Conservation (phyloP, 2,329 filamentous ascomycete species). For the Dissoconium aciculare region DNA sequence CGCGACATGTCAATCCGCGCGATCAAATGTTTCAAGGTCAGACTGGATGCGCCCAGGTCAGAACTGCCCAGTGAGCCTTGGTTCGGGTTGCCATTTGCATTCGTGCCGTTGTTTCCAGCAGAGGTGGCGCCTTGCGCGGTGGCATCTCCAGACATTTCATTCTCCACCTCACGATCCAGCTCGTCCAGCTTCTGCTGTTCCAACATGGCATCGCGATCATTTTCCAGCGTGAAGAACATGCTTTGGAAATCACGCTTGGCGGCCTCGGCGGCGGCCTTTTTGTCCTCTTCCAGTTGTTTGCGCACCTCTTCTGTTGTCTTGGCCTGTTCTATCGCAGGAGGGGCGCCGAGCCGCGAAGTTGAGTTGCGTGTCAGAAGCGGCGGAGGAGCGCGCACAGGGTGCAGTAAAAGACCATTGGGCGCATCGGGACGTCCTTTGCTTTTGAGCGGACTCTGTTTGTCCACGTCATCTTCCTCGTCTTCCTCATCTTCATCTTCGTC, state of each 20-base stretch:
- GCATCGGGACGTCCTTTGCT: constrained; percentile 39
- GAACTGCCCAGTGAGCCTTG: constrained; percentile 85
- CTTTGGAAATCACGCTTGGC: constrained; percentile 85
- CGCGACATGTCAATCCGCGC: constrained; percentile 88
- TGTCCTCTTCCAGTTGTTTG: constrained; percentile 83
- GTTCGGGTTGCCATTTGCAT: constrained; percentile 43
- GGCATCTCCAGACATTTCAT: constrained; percentile 64
- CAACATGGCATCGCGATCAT: constrained; percentile 88
- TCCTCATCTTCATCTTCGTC: constrained; percentile 43
- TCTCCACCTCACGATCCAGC: constrained; percentile 88
- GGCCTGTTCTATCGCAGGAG: constrained; percentile 38
- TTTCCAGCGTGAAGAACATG: constrained; percentile 87
- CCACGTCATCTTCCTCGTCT: constrained; percentile 30
- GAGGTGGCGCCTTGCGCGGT: constrained; percentile 37
- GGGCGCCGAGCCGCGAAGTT: constrained; percentile 38
- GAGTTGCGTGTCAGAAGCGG: constrained; percentile 42
- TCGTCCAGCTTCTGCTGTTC: constrained; percentile 96
- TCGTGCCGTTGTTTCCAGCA: constrained; percentile 32
- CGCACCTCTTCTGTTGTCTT: constrained; percentile 76
- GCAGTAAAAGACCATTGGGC: constrained; percentile 33
- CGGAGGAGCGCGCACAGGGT: constrained; percentile 47
- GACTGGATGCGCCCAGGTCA: constrained; percentile 86
- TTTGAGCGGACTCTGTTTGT: constrained; percentile 35
- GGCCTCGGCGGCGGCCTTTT: constrained; percentile 76
- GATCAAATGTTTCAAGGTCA: constrained; percentile 94